Evolutionary conservation across 1,284 basidiomycete species (phyloP).

Genomic region (Fistulina hepatica): DNA sequence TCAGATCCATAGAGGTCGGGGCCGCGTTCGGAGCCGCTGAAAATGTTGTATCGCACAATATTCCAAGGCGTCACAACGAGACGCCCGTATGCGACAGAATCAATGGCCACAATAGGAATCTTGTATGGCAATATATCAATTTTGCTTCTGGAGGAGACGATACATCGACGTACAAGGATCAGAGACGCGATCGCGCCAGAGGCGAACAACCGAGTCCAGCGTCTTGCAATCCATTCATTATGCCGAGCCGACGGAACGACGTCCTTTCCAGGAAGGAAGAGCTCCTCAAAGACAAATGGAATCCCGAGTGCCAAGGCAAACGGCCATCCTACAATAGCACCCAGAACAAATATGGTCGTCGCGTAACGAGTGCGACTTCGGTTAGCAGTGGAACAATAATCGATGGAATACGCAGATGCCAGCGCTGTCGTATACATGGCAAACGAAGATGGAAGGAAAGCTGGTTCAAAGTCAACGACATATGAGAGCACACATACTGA

Average conservation of each 20-base stretch:
- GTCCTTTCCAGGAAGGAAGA: constrained; percentile 72
- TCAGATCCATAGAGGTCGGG: constrained; percentile 92
- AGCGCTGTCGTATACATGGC: constrained; percentile 86
- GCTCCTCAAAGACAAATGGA: constrained; percentile 87
- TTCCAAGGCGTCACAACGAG: constrained; percentile 82
- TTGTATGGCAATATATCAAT: constrained; percentile 22
- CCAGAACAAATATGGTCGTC: constrained; percentile 67
- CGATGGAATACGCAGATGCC: constrained; percentile 69
- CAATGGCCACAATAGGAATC: constrained; percentile 74
- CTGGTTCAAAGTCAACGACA: constrained; percentile 28
- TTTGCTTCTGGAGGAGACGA: background rate
- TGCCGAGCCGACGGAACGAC: constrained; percentile 38
- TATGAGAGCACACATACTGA: constrained; percentile 5
- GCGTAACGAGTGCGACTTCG: constrained; percentile 48
- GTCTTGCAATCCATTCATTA: constrained; percentile 24
- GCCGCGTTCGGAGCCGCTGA: constrained; percentile 68
- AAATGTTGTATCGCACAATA: constrained; percentile 90
- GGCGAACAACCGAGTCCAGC: constrained; percentile 52
- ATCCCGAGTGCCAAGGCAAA: constrained; percentile 80
- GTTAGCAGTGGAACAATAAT: constrained; percentile 52
- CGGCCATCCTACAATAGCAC: constrained; percentile 92
- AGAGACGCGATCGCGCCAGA: constrained; percentile 49
- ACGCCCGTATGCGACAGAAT: constrained; percentile 82
- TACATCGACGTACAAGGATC: constrained; percentile 49
- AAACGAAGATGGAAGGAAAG: constrained; percentile 90